Percentiles rank a stretch among this genome's conserved stretches.
phyloP scores from a whole-genome alignment of 257 asterid genomes.

The Schizonepeta tenuifolia region DNA sequence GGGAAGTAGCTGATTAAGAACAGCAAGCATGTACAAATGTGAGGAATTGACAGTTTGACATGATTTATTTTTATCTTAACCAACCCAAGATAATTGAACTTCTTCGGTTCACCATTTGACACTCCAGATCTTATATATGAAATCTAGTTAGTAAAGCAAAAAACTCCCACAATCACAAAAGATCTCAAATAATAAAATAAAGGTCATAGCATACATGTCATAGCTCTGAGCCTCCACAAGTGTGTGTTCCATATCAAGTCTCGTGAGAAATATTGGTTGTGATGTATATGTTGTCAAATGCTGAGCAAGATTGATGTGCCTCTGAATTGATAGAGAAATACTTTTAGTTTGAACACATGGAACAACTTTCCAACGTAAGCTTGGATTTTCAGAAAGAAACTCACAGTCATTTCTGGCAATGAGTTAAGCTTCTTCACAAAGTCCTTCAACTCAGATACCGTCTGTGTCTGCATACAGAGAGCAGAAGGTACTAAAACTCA shows the following conservation, averaged over 20 bases:
- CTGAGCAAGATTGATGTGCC: slow-evolving; percentile 98
- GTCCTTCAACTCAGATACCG: slow-evolving; percentile 95
- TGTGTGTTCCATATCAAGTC: slow-evolving; percentile 96
- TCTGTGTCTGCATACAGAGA: slow-evolving; percentile 67
- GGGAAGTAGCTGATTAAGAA: neutral
- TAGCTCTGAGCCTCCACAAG: slow-evolving; percentile 92
- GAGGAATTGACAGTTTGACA: neutral
- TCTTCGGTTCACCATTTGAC: neutral
- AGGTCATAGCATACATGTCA: slow-evolving; percentile 66
- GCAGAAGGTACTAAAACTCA: slow-evolving; percentile 25
- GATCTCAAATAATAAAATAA: slow-evolving; percentile 16
- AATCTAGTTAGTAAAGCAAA: slow-evolving; percentile 18
- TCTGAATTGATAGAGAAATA: slow-evolving; percentile 55
- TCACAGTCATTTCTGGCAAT: slow-evolving; percentile 97
- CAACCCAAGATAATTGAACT: slow-evolving; percentile 3
- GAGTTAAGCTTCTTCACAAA: slow-evolving; percentile 98
- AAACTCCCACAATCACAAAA: slow-evolving; percentile 7
- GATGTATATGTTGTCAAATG: slow-evolving; percentile 87
- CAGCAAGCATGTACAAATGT: neutral
- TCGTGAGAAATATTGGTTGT: slow-evolving; percentile 79
- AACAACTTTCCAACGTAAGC: slow-evolving; percentile 25
- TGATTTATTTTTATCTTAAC: neutral
- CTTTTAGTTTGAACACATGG: slow-evolving; percentile 33
- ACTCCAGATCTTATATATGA: slow-evolving; percentile 6
- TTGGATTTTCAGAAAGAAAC: slow-evolving; percentile 38